Base-by-base conservation (phyloP, 140 eudicot genomes). In the Senecio squalidus region DNA sequence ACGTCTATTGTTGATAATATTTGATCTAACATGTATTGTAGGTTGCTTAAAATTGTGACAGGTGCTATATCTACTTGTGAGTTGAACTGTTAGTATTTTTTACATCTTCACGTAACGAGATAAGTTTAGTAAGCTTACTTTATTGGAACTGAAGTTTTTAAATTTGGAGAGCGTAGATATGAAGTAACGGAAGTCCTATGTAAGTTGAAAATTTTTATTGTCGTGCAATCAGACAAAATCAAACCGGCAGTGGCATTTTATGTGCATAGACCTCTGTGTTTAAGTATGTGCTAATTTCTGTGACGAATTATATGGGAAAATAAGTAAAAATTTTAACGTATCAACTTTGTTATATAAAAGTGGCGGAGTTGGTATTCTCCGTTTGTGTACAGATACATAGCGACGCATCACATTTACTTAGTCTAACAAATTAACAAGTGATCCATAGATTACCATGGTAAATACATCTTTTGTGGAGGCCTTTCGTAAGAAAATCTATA, bases 1-100 rank as follows among this genome's bases (percentile, higher is more conserved):
- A 21, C 33, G 69, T 34, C 50, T n/a, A 18, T 47, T 62, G 36
- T 47, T 62, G 62, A 17, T 55, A 21, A 31, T 47, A 30, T n/a
- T 47, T 47, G 22, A 44, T 17, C 21, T 25, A 45, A 44, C 29
- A 27, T 7, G 55, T n/a, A n/a, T n/a, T n/a, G n/a, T n/a, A n/a
- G 18, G 26, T 5, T n/a, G 0, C 41, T n/a, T 34, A 30, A 1
- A 30, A 9, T 1, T 30, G 9, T 30, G 40, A 0, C 40, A 5
- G 11, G 40, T 5, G 10, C 41, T n/a, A 9, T 34, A 1, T 4
- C 41, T 34, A 36, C 14, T 5, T 9, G 43, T 36, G 43, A 36
- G 43, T n/a, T 36, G 43, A 10, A 36, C 39, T 6, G 6, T 2
- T 33, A 6, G 1, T 7, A 33, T 36, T 36, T 36, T n/a, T 36